These are phyloP conservation scores for Sporobolomyces pararoseus DNA, from an alignment of 768 basidiomycete genomes.

Conservation along the genomic window DNA sequence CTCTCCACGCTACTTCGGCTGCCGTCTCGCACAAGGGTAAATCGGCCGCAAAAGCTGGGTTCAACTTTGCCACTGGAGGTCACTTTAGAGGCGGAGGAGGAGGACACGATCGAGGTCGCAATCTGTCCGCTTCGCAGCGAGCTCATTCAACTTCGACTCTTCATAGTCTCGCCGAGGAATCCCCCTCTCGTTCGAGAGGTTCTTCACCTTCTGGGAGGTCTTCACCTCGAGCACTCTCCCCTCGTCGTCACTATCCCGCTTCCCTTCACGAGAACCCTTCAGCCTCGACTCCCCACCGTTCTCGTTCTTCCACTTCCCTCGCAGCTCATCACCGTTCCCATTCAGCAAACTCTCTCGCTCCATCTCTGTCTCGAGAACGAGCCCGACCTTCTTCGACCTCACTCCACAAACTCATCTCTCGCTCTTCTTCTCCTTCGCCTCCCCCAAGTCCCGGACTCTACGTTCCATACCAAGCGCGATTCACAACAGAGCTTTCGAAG, in stretches of 20 bases:
- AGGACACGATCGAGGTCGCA: conserved; percentile 3
- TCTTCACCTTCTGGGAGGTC: neutral
- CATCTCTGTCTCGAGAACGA: neutral
- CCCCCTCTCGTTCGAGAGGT: conserved; percentile 5
- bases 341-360: neutral
- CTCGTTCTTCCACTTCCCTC: neutral
- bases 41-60: neutral
- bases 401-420: neutral
- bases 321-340: neutral
- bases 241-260: neutral
- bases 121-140: neutral
- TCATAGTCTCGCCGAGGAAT: neutral
- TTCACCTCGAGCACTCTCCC: conserved; percentile 6
- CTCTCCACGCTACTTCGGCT: neutral
- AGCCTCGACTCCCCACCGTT: neutral
- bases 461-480: conserved; percentile 23
- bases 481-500: conserved; percentile 30
- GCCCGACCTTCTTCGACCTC: neutral
- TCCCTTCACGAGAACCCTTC: neutral
- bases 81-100: neutral
- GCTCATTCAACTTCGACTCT: conserved; percentile 13
- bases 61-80: conserved; percentile 12
- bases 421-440: conserved; percentile 8
- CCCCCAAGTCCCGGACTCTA: neutral
- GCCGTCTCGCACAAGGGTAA: neutral